Evolutionary conservation across 148 eudicot genomes (phyloP), one percentile per base, ranked within the genome.

Genomic region (Mesembryanthemum crystallinum): DNA sequence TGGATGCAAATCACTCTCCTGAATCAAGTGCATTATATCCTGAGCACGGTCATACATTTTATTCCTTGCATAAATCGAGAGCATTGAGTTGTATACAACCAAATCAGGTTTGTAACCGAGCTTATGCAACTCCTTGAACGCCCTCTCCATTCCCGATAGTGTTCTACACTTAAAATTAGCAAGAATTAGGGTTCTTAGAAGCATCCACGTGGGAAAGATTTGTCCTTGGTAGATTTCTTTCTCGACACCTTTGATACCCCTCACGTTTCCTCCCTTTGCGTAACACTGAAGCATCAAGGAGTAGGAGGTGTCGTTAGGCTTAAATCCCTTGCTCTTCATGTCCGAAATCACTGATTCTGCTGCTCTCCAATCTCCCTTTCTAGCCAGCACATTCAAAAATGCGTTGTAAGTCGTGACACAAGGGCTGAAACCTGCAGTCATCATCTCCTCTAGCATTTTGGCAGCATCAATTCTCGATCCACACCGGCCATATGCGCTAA

Each of bases 131-230:
- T 87, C 94, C 73, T 69, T 75, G 74, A 91, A 89, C 47, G 98
- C 97, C 64, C 88, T 91, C 64, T 94, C 91, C 95, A 84, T 91
- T 37, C 98, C 97, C n/a, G 71, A 18, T 18, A 91, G 72, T 29
- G 89, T 83, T 35, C 90, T 81, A 79, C 94, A 87, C 77, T 85
- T 90, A 82, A 85, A 88, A 78, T 90, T 86, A 54, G 91, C 87
- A 25, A 91, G 88, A 73, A 91, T 68, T 11, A 93, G 88, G 68
- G 90, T 86, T 83, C 95, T 86, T 77, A 91, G 81, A 76, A 94
- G 89, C 84, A 90, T 69, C 98, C 98, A 94, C 76, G 90, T 90
- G 5, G 98, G 95, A 72, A 82, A 94, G 52, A 94, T 87, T 8
- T 64, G 78, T 4, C 98, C 93, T 12, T 81, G 78, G 45, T 94